Evolutionary conservation across 106 monocot species (phyloP).

Genomic region (Phalaenopsis equestris): DNA sequence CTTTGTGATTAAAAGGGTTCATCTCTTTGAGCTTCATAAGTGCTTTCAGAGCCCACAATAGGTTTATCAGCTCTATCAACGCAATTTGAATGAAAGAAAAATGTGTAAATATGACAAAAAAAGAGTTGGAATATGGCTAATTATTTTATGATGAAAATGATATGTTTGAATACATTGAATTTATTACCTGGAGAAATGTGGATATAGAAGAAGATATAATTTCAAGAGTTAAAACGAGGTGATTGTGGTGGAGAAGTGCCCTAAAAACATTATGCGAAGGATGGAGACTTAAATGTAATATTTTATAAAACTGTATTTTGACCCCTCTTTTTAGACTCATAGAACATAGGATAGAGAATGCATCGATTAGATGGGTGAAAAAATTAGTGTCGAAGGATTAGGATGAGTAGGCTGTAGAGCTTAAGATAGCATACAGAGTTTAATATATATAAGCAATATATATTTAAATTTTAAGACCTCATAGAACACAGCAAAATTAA

Average conservation of each 20-base stretch:
- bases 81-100: too few species aligned
- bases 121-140: too few species aligned
- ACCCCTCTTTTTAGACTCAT: not conserved
- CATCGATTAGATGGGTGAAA: not conserved
- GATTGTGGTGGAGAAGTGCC: not conserved
- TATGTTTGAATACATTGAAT: too few species aligned
- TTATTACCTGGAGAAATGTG: too few species aligned
- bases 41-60: too few species aligned
- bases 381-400: not conserved
- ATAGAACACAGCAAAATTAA: not conserved
- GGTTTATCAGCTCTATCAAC: too few species aligned
- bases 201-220: too few species aligned
- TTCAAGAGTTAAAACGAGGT: too few species aligned
- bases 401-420: not conserved
- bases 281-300: not conserved
- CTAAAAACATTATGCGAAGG: not conserved
- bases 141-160: too few species aligned
- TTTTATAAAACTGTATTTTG: not conserved
- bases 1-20: too few species aligned
- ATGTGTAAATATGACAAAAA: too few species aligned
- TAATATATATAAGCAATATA: not conserved
- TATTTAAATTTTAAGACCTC: not conserved
- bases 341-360: not conserved
- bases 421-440: not conserved
- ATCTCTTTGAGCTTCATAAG: too few species aligned